Percentiles rank a stretch among this genome's conserved stretches.
Conservation (phyloP, 306 rosid species). For the Bauhinia variegata region DNA sequence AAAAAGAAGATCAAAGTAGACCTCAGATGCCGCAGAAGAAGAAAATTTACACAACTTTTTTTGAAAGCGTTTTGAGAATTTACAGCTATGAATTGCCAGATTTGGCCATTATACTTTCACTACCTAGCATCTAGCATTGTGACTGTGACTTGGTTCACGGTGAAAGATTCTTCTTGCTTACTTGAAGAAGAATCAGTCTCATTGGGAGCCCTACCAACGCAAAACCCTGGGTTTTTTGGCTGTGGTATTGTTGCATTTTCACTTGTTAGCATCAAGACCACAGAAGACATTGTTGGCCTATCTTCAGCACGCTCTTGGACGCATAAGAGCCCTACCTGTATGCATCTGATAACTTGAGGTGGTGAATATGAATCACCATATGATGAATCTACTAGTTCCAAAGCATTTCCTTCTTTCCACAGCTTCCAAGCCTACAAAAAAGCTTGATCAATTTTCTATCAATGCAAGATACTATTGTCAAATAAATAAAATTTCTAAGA, state of each 20-base stretch:
- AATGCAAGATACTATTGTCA: slow-evolving; percentile 27
- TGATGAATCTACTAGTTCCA: slow-evolving; percentile 64
- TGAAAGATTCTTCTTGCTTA: slow-evolving; percentile 59
- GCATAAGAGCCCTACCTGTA: slow-evolving; percentile 65
- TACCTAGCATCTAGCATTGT: slow-evolving; percentile 72
- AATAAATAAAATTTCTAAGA: neutral
- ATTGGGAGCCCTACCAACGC: slow-evolving; percentile 40
- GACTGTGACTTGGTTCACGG: slow-evolving; percentile 76
- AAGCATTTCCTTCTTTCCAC: slow-evolving; percentile 63
- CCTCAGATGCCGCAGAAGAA: slow-evolving; percentile 31
- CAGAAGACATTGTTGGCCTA: slow-evolving; percentile 49
- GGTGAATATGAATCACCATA: slow-evolving; percentile 43
- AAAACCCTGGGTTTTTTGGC: slow-evolving; percentile 42
- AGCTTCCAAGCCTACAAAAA: slow-evolving; percentile 66
- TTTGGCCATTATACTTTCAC: neutral
- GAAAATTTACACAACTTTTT: slow-evolving; percentile 21
- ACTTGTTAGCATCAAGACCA: slow-evolving; percentile 4
- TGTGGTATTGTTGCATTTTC: slow-evolving; percentile 48
- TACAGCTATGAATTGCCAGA: slow-evolving; percentile 31
- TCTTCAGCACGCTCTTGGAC: slow-evolving; percentile 65
- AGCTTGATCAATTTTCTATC: slow-evolving; percentile 19
- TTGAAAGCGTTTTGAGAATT: slow-evolving; percentile 13
- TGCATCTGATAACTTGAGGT: slow-evolving; percentile 68
- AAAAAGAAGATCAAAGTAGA: slow-evolving; percentile 37
- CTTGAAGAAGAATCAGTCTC: slow-evolving; percentile 71